Conservation (phyloP, 805 yeast genomes). For the Candida cerambycidarum region DNA sequence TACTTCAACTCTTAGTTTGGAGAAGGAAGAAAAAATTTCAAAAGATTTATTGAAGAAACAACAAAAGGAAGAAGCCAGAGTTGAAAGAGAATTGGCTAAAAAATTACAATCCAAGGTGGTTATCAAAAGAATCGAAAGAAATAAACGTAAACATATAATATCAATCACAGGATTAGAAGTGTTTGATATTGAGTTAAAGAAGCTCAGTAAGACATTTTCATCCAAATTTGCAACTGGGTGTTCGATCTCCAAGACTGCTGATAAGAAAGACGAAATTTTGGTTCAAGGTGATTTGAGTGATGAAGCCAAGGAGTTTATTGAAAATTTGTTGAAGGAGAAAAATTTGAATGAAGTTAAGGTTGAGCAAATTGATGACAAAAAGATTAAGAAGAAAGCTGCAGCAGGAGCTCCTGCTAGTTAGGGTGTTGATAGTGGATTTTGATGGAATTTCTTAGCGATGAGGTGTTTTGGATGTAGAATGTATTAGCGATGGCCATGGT, state of each 20-base stretch:
- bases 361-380: conserved; percentile 83
- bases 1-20: conserved; percentile 62
- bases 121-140: conserved; percentile 85
- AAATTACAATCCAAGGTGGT: conserved; percentile 76
- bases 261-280: conserved; percentile 86
- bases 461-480: too few species aligned
- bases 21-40: conserved; percentile 78
- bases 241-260: conserved; percentile 83
- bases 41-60: conserved; percentile 83
- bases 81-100: conserved; percentile 79
- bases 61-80: conserved; percentile 80
- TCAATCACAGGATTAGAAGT: conserved; percentile 87
- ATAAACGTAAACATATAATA: conserved; percentile 83
- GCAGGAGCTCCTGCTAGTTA: neutral
- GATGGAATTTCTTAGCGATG: too few species aligned
- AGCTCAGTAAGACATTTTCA: conserved; percentile 87
- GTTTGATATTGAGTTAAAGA: conserved; percentile 85
- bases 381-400: conserved; percentile 49
- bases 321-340: conserved; percentile 69
- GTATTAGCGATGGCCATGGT: too few species aligned
- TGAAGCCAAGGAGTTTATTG: conserved; percentile 78
- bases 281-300: conserved; percentile 96
- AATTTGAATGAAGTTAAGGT: conserved; percentile 83
- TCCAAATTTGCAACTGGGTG: conserved; percentile 96
- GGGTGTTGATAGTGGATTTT: too few species aligned